Evolutionary conservation across 805 yeast species (phyloP), one percentile per base, ranked within the genome.

Genomic region (Wickerhamia fluorescens): DNA sequence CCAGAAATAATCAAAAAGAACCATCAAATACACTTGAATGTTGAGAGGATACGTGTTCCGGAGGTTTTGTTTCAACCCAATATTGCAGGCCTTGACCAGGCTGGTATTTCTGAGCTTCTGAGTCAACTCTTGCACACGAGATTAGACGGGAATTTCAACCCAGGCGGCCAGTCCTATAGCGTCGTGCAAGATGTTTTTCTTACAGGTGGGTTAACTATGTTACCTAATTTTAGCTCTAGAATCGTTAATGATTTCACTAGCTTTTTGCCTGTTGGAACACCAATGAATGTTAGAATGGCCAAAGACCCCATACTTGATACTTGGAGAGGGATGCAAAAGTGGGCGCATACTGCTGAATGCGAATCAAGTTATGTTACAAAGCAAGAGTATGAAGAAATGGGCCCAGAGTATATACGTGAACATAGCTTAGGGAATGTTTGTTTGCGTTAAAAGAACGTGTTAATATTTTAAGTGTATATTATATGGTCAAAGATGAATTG

Each of bases 21-120:
- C 37, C 94, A 88, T 55, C 97, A 92, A 58, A 65, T 94, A 31
- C 95, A 88, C 59, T 44, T 92, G 25, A 94, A 89, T 51, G 68
- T 89, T 23, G 99, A 92, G 57, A 69, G 98, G 35, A 80, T 89
- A 16, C 71, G 94, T 33, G 84, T 89, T 2, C 96, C 97, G 0
- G 99, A 92, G 55, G 78, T 88, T 2, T 49, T 87, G 27, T 87
- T 92, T 55, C 92, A 89, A 51, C 98, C 99, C 5, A 71, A 79
- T 6, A 86, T 92, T 37, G 95, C 94, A 0, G 98, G 98, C 14
- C 64, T 87, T 14, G 98, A 92, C 53, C 97, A 88, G 57, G 95
- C 96, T 0, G 97, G 97, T 16, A 66, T 92, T n/a, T 50, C 72
- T 14, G 97, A 92, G 53, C 57, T 87, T 23, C 67, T 78, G 31